Conservation (phyloP, 2,329 filamentous ascomycete species). For the Raffaelea ambrosiae region DNA sequence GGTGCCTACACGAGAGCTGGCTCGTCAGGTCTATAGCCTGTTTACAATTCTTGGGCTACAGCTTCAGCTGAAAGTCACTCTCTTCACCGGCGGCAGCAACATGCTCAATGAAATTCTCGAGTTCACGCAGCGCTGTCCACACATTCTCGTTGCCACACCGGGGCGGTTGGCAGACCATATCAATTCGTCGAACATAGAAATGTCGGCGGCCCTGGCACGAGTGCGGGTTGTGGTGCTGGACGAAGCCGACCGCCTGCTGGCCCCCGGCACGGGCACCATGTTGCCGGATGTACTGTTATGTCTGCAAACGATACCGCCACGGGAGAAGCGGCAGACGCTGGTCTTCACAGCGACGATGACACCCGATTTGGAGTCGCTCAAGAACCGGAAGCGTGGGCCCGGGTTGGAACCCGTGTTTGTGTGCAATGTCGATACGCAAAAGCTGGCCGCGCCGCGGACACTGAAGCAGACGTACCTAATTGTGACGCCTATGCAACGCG, state of each 20-base stretch:
- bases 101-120: slow-evolving; percentile 87
- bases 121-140: slow-evolving; percentile 70
- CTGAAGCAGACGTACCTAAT: slow-evolving; percentile 80
- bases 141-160: slow-evolving; percentile 90
- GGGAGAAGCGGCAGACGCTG: slow-evolving; percentile 76
- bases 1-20: slow-evolving; percentile 85
- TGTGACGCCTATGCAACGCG: slow-evolving; percentile 83
- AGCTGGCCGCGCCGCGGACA: slow-evolving; percentile 69
- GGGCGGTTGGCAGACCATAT: slow-evolving; percentile 92
- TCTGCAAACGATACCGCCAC: slow-evolving; percentile 69
- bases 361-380: slow-evolving; percentile 79
- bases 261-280: slow-evolving; percentile 70
- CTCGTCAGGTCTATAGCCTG: slow-evolving; percentile 93
- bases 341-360: slow-evolving; percentile 96
- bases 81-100: slow-evolving; percentile 89
- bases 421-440: slow-evolving; percentile 74
- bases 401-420: slow-evolving; percentile 74
- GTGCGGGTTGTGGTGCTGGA: slow-evolving; percentile 86
- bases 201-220: slow-evolving; percentile 66
- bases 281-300: slow-evolving; percentile 90
- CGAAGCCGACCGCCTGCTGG: slow-evolving; percentile 85
- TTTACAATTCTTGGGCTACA: slow-evolving; percentile 86
- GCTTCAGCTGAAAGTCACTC: slow-evolving; percentile 75
- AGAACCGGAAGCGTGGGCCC: slow-evolving; percentile 61
- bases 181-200: slow-evolving; percentile 82